Evolutionary conservation across 164 flowering plant species (phyloP).

Genomic region (Tetracentron sinense): DNA sequence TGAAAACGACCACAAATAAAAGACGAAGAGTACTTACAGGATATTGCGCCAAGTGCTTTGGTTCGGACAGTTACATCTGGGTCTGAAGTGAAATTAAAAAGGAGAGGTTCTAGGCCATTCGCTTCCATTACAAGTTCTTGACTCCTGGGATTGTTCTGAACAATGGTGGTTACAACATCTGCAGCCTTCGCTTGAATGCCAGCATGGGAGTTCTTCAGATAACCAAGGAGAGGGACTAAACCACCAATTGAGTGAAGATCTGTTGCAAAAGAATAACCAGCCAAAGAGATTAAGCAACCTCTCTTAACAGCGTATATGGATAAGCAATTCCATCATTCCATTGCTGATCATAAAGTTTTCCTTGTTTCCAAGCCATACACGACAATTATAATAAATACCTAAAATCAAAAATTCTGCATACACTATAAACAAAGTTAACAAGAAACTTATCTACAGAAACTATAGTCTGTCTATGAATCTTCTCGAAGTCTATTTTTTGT

Average conservation of each 20-base stretch:
- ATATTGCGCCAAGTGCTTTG: conserved; percentile 93
- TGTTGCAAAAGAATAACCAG: conserved; percentile 21
- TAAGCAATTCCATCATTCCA: too few species aligned
- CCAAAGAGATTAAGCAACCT: background rate
- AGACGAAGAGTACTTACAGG: conserved; percentile 49
- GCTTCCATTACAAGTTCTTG: conserved; percentile 98
- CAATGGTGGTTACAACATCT: conserved; percentile 86
- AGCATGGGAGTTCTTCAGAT: conserved; percentile 71
- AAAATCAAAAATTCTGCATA: too few species aligned
- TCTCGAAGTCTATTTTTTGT: background rate
- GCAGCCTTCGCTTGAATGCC: conserved; percentile 90
- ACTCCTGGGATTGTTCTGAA: conserved; percentile 89
- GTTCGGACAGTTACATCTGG: conserved; percentile 71
- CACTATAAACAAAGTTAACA: too few species aligned
- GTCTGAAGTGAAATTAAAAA: conserved; percentile 73
- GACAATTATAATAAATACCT: too few species aligned
- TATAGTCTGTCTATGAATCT: background rate
- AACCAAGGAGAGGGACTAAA: conserved; percentile 68
- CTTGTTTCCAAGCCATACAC: too few species aligned
- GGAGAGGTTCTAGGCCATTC: conserved; percentile 79
- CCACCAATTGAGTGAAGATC: conserved; percentile 96
- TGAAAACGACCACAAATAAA: background rate
- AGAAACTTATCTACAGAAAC: background rate
- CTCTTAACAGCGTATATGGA: too few species aligned
- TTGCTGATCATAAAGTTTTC: background rate